phyloP scores from a whole-genome alignment of 345 rosid species.

The Ceriops tagal region DNA sequence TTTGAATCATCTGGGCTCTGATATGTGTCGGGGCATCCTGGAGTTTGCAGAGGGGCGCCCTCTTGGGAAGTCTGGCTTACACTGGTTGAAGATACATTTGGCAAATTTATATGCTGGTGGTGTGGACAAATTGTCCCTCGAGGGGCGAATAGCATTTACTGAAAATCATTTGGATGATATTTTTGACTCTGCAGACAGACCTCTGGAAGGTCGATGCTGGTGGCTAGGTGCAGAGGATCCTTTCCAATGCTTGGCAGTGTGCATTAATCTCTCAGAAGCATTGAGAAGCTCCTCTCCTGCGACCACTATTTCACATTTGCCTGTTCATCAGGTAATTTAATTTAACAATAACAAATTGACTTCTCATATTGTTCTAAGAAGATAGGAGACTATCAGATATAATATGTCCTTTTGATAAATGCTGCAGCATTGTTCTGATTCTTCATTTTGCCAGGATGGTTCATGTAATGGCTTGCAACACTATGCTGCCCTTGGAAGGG shows the following conservation, averaged over 20 bases:
- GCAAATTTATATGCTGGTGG: constrained; percentile 94
- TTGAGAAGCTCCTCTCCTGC: constrained; percentile 79
- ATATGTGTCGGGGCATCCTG: constrained; percentile 90
- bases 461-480: constrained; percentile 99
- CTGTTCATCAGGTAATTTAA: constrained; percentile 80
- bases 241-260: constrained; percentile 90
- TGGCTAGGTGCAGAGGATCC: constrained; percentile 99
- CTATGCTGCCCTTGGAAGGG: constrained; percentile 99
- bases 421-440: constrained; percentile 4
- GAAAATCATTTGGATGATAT: constrained; percentile 86
- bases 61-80: constrained; percentile 77
- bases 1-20: constrained; percentile 98
- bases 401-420: background rate
- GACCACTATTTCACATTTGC: constrained; percentile 67
- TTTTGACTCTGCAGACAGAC: constrained; percentile 88
- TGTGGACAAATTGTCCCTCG: constrained; percentile 83
- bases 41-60: constrained; percentile 95
- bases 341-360: background rate
- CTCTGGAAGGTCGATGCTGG: constrained; percentile 93
- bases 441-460: constrained; percentile 70
- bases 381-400: constrained; percentile 4
- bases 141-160: constrained; percentile 72
- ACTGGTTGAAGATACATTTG: constrained; percentile 96
- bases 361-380: background rate
- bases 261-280: constrained; percentile 85